Evolutionary conservation across 75 land plant genomes (phyloP), one percentile per base, ranked within the genome.

Genomic region (Picea glauca): DNA sequence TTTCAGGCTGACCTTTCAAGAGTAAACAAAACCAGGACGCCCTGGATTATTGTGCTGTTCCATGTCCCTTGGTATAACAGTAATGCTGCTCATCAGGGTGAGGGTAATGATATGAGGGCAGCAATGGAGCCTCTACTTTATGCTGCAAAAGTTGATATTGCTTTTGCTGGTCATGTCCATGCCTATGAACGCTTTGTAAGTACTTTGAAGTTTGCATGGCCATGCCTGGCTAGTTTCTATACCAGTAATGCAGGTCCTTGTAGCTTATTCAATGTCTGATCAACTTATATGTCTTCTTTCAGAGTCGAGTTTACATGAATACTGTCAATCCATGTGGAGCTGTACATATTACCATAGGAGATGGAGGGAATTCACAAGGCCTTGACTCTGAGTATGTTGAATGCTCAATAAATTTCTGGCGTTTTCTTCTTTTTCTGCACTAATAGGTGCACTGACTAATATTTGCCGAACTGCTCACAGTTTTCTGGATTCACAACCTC

Each of bases 311-410:
- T 15, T 93, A 81, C 78, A 77, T 88, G 17, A 86, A 83, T 12
- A 57, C 60, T 65, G 57, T 76, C 13, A 84, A 95, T 74, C 62
- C 78, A 1, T 90, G 96, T 75, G 98, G 94, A 1, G 80, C 96
- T 21, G 82, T 96, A 58, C 88, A 96, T 78, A 90, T 96, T 23
- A 92, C 92, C n/a, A 81, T 94, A 58, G 96, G 98, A 23, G 92
- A 88, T 64, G 98, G 98, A 6, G 98, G 98, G 62, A 93, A 91
- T 80, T 78, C 85, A n/a, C 92, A 91, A 88, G 92, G 96, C 60
- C 85, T 93, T 31, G 93, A 93, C 17, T 67, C 26, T 18, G 70
- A 72, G 93, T 91, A 81, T 60, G 84, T 61, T 17, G n/a, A 35
- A 68, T 20, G 35, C 43, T 70, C 12, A n/a, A 40, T 20, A 20